Evolutionary conservation across 2,329 filamentous ascomycete species (phyloP), one percentile per base, ranked within the genome.

Genomic region (Ciborinia camelliae): DNA sequence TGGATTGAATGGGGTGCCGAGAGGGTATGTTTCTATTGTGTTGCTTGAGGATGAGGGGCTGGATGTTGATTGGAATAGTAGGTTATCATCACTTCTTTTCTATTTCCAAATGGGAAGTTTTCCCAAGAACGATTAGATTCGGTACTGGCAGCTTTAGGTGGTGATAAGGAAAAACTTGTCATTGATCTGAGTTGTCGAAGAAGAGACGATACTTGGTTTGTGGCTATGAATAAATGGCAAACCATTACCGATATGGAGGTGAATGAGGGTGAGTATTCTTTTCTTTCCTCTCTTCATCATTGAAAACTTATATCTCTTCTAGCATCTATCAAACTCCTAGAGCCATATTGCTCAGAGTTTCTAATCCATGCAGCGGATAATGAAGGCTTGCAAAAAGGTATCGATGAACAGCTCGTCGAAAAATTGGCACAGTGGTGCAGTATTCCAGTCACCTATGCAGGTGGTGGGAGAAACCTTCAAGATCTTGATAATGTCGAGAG

Each of bases 181-280:
- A 93, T 99, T 75, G 95, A 99, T 75, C 84, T 99, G 30, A 97
- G 92, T 77, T 99, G 95, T 75, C 87, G 95, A 60, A 83, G 88
- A 65, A 88, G 87, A 66, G 80, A 82, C 4, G 81, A 88, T 64
- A 88, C 81, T 47, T 99, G 95, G 95, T 92, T 90, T 73, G 95
- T 99, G n/a, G 94, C 95, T 63, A 99, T 96, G 89, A 91, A 99
- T 78, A 96, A 96, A 77, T 99, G 95, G 95, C 95, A 98, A 81
- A 97, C 92, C 1, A 89, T 98, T 64, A 98, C 95, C 1, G 91
- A 97, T 73, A 96, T 97, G 87, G 92, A 97, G 75, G 87, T 99
- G 69, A 94, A 89, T 68, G 82, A 90, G 82, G 90, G 94, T 93
- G 79, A 68, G 77, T 60, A 60, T 54, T 20, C 23, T 62, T 62